These are phyloP conservation scores for Isabelozyma rhagii DNA, from an alignment of 805 yeast species.

Conservation along the genomic window DNA sequence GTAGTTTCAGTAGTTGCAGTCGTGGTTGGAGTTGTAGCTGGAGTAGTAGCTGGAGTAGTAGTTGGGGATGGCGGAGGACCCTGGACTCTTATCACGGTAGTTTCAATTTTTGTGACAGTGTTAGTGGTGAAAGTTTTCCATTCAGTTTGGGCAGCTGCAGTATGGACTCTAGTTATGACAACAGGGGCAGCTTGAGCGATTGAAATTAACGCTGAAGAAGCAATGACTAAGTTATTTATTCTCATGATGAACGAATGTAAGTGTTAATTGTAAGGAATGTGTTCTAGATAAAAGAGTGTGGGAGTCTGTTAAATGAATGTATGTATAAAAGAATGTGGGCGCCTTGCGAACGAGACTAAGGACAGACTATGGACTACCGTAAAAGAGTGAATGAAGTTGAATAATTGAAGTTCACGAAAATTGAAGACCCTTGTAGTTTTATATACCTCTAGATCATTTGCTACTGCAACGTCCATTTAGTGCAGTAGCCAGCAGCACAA, in stretches of 20 bases:
- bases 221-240: conserved; percentile 1
- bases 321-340: too few relatives aligned
- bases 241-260: conserved; percentile 1
- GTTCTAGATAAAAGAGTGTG: not conserved
- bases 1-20: conserved; percentile 6
- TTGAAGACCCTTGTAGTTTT: not conserved
- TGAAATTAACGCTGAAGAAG: conserved; percentile 13
- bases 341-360: too few relatives aligned
- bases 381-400: not conserved
- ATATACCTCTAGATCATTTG: not conserved
- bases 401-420: not conserved
- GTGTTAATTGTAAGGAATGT: not conserved
- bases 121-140: conserved; percentile 18
- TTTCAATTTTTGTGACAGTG: conserved; percentile 8
- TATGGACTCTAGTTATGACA: conserved; percentile 18
- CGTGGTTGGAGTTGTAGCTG: conserved; percentile 2
- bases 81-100: conserved; percentile 11
- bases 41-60: conserved; percentile 3
- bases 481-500: not conserved
- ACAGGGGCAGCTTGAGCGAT: conserved; percentile 21
- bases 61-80: conserved; percentile 16
- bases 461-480: not conserved
- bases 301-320: not conserved
- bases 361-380: not conserved
- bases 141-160: conserved; percentile 26